These are phyloP conservation scores for Suillus alpinus DNA, from an alignment of 768 basidiomycete species.

Conservation along the genomic window DNA sequence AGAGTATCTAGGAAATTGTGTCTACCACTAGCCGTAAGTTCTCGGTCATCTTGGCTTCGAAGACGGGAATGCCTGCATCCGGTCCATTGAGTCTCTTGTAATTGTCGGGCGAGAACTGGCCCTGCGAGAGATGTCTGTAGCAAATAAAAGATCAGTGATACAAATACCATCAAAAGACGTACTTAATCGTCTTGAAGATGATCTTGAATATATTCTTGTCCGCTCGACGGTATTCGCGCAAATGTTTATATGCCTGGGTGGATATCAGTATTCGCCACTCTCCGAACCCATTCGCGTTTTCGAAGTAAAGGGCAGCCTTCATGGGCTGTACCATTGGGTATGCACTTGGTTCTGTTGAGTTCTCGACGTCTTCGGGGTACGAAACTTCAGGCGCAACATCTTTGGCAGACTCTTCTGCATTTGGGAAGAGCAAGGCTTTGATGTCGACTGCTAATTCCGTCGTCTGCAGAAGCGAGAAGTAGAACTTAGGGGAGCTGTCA, in stretches of 20 bases:
- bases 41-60: slow-evolving; percentile 63
- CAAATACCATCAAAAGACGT: slow-evolving; percentile 10
- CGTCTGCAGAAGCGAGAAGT: slow-evolving; percentile 13
- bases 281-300: slow-evolving; percentile 58
- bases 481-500: too few species aligned
- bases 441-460: slow-evolving; percentile 9
- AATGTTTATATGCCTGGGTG: slow-evolving; percentile 44
- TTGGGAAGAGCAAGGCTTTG: neutral
- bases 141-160: neutral
- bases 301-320: slow-evolving; percentile 60
- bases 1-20: neutral
- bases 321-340: slow-evolving; percentile 52
- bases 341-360: slow-evolving; percentile 17
- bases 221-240: slow-evolving; percentile 45
- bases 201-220: slow-evolving; percentile 48
- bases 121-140: slow-evolving; percentile 62
- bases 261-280: slow-evolving; percentile 61
- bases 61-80: slow-evolving; percentile 57
- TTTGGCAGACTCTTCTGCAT: neutral
- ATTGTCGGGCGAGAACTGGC: slow-evolving; percentile 68
- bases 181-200: slow-evolving; percentile 70
- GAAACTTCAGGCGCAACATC: neutral
- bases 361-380: neutral
- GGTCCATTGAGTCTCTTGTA: too few species aligned
- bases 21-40: slow-evolving; percentile 50